Percentiles rank a stretch among this genome's conserved stretches.
phyloP scores from a whole-genome alignment of 768 basidiomycete genomes.

The Lactarius tabidus region DNA sequence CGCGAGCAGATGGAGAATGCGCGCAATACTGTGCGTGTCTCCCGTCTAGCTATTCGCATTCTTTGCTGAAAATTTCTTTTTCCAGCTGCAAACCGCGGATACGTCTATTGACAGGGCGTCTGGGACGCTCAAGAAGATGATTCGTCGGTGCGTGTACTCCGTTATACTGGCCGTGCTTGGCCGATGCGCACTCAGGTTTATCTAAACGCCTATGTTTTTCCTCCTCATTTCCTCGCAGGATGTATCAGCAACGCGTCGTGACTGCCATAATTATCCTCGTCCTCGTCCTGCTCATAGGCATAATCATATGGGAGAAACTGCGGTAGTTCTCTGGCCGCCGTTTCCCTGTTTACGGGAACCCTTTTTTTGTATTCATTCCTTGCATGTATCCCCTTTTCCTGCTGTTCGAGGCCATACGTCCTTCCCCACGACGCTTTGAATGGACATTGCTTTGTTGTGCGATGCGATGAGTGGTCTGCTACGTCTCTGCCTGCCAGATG shows the following conservation, averaged over 20 bases:
- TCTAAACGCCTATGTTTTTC: conserved; percentile 18
- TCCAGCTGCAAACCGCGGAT: conserved; percentile 81
- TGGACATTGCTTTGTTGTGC: not conserved
- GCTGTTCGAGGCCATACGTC: not conserved
- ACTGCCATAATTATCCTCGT: conserved; percentile 84
- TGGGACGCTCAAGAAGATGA: conserved; percentile 92
- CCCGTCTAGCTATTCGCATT: not conserved
- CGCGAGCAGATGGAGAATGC: conserved; percentile 94
- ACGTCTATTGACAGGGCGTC: conserved; percentile 87
- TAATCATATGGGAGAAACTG: conserved; percentile 79
- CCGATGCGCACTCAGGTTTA: conserved; percentile 29
- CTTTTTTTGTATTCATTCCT: not conserved
- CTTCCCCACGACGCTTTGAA: not conserved
- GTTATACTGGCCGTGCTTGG: conserved; percentile 10
- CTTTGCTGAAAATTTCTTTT: not conserved
- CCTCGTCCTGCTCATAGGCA: conserved; percentile 74
- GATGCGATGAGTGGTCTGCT: not conserved
- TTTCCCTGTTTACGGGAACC: not conserved
- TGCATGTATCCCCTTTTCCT: not conserved
- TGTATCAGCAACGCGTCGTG: conserved; percentile 93
- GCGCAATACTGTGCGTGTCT: conserved; percentile 70
- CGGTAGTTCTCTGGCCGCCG: not conserved
- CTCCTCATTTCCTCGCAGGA: conserved; percentile 63
- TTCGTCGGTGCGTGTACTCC: conserved; percentile 65
- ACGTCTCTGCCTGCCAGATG: not conserved